Evolutionary conservation across 2,329 filamentous ascomycete species (phyloP), one percentile per base, ranked within the genome.

Genomic region (Colletotrichum gloeosporioides): DNA sequence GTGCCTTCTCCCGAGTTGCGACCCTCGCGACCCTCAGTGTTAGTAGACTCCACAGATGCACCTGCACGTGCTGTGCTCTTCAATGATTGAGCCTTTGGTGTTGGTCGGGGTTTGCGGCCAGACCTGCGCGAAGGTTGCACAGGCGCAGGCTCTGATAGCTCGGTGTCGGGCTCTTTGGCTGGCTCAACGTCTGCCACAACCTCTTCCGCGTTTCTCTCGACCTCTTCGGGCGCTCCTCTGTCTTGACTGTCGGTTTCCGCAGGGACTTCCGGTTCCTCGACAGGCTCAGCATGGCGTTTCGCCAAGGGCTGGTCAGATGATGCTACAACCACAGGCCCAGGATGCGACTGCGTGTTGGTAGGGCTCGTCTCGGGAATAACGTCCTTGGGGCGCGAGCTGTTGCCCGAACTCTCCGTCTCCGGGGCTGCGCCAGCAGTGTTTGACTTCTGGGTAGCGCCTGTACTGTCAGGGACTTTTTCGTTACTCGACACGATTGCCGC

Each of bases 291-390:
- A 7, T 32, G 44, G 9, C 22, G 27, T 2, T n/a, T 12, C 8
- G 22, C 29, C 9, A 61, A n/a, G 8, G 68, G 57, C 27, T 62
- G 69, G 22, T 62, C 49, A 5, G 63, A 73, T 4, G 64, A 59
- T 5, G 64, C 32, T 31, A 44, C 57, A 4, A 29, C n/a, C 9
- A 13, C 34, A 61, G 32, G 22, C 7, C 29, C 29, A 15, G 69
- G 66, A 29, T 65, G 71, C 5, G 61, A 55, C n/a, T 78, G 78
- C 8, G 77, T 77, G 13, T 76, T 77, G 9, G 75, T 65, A 9
- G 82, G 83, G 34, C 83, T 84, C 3, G 83, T 83, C 63, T 82
- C 82, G 0, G 81, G 83, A 25, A 83, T 80, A 6, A 79, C 76
- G 16, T 81, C 81, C 44, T 73, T 78, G 2, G 22, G 75, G 16